A percentile compares a stretch with the other conserved stretches of the same genome.
phyloP scores from a whole-genome alignment of 148 eudicot genomes.

The Arctostaphylos glauca region DNA sequence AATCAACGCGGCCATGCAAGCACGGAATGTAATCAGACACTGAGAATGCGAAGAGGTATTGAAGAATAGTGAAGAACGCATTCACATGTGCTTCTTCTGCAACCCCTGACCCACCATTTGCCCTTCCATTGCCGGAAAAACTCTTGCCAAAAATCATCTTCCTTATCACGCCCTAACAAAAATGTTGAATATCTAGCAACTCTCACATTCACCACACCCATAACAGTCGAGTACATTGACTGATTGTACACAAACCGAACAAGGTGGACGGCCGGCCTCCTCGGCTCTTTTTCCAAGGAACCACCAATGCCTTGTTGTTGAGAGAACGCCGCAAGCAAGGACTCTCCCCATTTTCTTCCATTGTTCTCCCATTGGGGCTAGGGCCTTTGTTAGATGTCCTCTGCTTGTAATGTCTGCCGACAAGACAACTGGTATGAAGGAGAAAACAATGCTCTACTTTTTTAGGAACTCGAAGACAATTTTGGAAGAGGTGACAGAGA shows the following conservation, averaged over 20 bases:
- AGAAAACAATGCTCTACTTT: conserved; percentile 9
- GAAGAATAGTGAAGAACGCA: too few relatives aligned
- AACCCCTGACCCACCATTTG: neutral
- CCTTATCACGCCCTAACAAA: conserved; percentile 15
- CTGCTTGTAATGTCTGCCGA: conserved; percentile 4
- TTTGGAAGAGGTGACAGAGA: conserved; percentile 15
- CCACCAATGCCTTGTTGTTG: neutral
- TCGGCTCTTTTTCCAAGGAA: conserved; percentile 6
- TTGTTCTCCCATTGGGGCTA: conserved; percentile 15
- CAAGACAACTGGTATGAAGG: conserved; percentile 18
- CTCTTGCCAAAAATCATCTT: conserved; percentile 19
- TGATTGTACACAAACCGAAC: neutral
- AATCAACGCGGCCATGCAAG: too few relatives aligned
- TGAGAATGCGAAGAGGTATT: too few relatives aligned
- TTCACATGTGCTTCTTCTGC: too few relatives aligned
- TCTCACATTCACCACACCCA: conserved; percentile 14
- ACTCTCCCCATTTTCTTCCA: conserved; percentile 23
- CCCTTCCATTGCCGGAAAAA: conserved; percentile 10
- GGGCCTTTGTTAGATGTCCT: neutral
- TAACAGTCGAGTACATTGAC: neutral
- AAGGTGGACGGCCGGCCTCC: conserved; percentile 17
- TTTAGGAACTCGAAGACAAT: conserved; percentile 19
- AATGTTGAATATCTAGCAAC: neutral
- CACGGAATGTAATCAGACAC: too few relatives aligned
- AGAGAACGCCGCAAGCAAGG: conserved; percentile 11